A percentile compares a stretch with the other conserved stretches of the same genome.
Evolutionary conservation across 2,329 filamentous ascomycete species (phyloP).

Genomic region (Calcarisporium arbuscula): DNA sequence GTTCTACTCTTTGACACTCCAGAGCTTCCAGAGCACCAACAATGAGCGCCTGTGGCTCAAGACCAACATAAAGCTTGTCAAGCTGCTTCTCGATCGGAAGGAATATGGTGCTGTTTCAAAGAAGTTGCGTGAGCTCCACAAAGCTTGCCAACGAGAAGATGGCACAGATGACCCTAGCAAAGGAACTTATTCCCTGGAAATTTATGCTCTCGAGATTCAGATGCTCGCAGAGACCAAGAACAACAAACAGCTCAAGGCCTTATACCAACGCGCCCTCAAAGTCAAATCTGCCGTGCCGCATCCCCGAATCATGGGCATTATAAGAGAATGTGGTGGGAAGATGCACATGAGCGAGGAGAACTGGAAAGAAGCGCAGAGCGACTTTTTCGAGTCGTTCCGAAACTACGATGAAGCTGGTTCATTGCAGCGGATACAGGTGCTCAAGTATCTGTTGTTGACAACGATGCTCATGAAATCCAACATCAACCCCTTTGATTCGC

Average conservation of each 20-base stretch:
- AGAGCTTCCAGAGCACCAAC: slow-evolving; percentile 95
- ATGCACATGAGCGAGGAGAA: slow-evolving; percentile 99
- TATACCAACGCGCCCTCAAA: slow-evolving; percentile 86
- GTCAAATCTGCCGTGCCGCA: slow-evolving; percentile 97
- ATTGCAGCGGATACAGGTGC: slow-evolving; percentile 89
- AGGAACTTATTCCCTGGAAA: slow-evolving; percentile 90
- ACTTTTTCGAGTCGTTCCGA: slow-evolving; percentile 98
- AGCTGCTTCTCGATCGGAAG: slow-evolving; percentile 84
- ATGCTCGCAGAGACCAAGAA: slow-evolving; percentile 97
- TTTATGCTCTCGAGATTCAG: slow-evolving; percentile 95
- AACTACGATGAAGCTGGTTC: slow-evolving; percentile 99
- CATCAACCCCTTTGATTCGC: slow-evolving; percentile 98
- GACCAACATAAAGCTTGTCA: slow-evolving; percentile 94
- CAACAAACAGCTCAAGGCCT: slow-evolving; percentile 89
- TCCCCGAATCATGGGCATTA: slow-evolving; percentile 98
- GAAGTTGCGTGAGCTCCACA: slow-evolving; percentile 84
- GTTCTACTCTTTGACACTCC: slow-evolving; percentile 88
- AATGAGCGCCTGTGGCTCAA: slow-evolving; percentile 97
- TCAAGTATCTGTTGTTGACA: slow-evolving; percentile 92
- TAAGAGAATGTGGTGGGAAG: slow-evolving; percentile 96
- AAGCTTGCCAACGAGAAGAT: slow-evolving; percentile 79
- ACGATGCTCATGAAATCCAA: slow-evolving; percentile 98
- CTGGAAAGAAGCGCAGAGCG: slow-evolving; percentile 93
- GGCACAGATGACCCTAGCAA: slow-evolving; percentile 89
- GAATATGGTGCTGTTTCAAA: slow-evolving; percentile 74